These are phyloP conservation scores for Sugiyamaella xylanicola DNA, from an alignment of 1,139 yeast species.

Conservation along the genomic window DNA sequence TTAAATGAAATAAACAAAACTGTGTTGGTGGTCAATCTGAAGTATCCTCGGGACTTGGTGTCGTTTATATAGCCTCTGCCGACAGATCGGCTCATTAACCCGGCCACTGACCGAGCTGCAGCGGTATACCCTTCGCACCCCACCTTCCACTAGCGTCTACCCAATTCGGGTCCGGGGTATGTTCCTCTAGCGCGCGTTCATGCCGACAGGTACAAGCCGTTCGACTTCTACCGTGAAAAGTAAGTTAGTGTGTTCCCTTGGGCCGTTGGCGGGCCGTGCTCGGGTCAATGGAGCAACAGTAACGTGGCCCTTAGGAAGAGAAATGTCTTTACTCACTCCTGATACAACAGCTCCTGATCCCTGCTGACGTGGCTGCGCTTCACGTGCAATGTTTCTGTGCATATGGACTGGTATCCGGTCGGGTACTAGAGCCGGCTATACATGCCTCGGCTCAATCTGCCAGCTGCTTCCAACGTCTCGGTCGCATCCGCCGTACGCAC, in stretches of 20 bases:
- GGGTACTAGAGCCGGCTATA: not conserved
- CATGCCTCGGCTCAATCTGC: not conserved
- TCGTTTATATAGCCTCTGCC: not conserved
- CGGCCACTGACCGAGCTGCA: not conserved
- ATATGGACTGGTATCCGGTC: not conserved
- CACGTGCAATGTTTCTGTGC: not conserved
- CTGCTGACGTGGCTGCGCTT: too few relatives aligned
- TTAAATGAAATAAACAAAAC: too few relatives aligned
- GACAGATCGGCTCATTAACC: not conserved
- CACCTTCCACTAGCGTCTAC: not conserved
- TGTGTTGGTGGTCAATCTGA: not conserved
- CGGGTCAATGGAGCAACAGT: not conserved
- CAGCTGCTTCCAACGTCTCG: too few relatives aligned
- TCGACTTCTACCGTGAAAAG: not conserved
- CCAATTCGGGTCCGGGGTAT: not conserved
- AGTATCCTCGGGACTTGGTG: not conserved
- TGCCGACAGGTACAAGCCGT: not conserved
- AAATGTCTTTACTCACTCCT: too few relatives aligned
- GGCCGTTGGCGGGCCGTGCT: not conserved
- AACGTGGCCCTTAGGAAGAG: too few relatives aligned
- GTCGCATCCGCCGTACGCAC: too few relatives aligned
- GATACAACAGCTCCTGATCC: too few relatives aligned
- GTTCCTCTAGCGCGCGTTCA: not conserved
- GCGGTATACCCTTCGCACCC: not conserved
- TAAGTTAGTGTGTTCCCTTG: not conserved